Evolutionary conservation across 2,329 filamentous ascomycete species (phyloP).

Genomic region (Cercospora sp.): DNA sequence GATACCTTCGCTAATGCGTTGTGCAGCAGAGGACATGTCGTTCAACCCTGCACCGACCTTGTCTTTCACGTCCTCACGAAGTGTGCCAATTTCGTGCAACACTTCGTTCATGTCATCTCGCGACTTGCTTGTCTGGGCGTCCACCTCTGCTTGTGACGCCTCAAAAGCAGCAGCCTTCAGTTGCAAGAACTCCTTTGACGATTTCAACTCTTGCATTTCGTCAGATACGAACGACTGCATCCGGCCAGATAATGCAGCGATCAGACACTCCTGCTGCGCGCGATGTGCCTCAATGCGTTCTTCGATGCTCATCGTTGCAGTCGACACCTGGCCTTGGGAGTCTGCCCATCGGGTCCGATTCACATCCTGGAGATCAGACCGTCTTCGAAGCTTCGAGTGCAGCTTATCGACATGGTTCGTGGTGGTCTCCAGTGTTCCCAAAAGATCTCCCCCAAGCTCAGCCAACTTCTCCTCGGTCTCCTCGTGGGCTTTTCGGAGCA

Average conservation of each 20-base stretch:
- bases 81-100: conserved; percentile 85
- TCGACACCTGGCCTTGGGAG: conserved; percentile 71
- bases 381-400: conserved; percentile 81
- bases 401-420: conserved; percentile 78
- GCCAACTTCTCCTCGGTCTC: conserved; percentile 77
- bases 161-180: conserved; percentile 68
- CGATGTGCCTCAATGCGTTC: conserved; percentile 71
- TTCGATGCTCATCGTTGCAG: conserved; percentile 77
- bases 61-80: conserved; percentile 83
- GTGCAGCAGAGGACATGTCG: conserved; percentile 78
- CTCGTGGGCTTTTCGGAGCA: conserved; percentile 79
- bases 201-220: conserved; percentile 70
- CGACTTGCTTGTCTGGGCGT: conserved; percentile 66
- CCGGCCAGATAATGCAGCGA: conserved; percentile 65
- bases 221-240: conserved; percentile 75
- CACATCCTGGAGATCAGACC: conserved; percentile 75
- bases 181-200: conserved; percentile 69
- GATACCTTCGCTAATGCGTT: conserved; percentile 86
- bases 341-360: conserved; percentile 79
- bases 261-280: conserved; percentile 68
- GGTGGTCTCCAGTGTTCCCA: conserved; percentile 74
- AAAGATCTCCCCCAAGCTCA: conserved; percentile 70
- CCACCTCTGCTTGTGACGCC: conserved; percentile 66
- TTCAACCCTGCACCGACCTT: conserved; percentile 82
- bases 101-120: conserved; percentile 88